A percentile compares a stretch with the other conserved stretches of the same genome.
Evolutionary conservation across 2,329 filamentous ascomycete genomes (phyloP).

Genomic region (Teratosphaeria pseudoeucalypti): DNA sequence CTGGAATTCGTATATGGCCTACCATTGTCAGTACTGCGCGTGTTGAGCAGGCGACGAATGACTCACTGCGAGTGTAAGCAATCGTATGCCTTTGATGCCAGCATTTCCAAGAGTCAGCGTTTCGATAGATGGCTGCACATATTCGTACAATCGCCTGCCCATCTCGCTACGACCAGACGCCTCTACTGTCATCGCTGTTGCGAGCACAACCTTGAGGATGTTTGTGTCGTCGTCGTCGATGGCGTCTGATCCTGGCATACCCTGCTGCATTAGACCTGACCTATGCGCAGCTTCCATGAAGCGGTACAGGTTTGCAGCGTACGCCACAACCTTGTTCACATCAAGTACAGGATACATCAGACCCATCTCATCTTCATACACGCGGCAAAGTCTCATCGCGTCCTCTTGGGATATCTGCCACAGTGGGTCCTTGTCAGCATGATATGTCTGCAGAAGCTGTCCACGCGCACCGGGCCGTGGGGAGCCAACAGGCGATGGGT

Average conservation of each 20-base stretch:
- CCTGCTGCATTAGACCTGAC: constrained; percentile 47
- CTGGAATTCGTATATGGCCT: constrained; percentile 73
- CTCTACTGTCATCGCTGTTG: constrained; percentile 66
- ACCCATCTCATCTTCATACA: constrained; percentile 84
- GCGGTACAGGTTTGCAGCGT: constrained; percentile 58
- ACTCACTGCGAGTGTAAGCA: constrained; percentile 48
- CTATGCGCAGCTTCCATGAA: constrained; percentile 61
- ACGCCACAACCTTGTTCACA: constrained; percentile 58
- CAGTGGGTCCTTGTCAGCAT: constrained; percentile 59
- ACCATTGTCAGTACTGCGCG: constrained; percentile 11
- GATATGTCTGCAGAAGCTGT: constrained; percentile 24
- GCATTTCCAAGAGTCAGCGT: constrained; percentile 47
- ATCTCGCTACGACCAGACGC: constrained; percentile 67
- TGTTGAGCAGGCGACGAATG: neutral
- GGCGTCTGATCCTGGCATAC: constrained; percentile 45
- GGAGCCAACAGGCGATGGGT: constrained; percentile 6
- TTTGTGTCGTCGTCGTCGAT: constrained; percentile 56
- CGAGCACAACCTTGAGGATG: constrained; percentile 73
- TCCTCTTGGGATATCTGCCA: constrained; percentile 71
- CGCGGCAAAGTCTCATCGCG: constrained; percentile 62
- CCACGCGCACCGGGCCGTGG: constrained; percentile 6
- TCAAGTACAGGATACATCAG: constrained; percentile 84
- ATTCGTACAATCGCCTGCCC: constrained; percentile 63
- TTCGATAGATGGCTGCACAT: constrained; percentile 62
- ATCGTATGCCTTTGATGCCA: constrained; percentile 48